phyloP scores from a whole-genome alignment of 2,329 filamentous ascomycete species.

The Dendrostoma leiphaemia region DNA sequence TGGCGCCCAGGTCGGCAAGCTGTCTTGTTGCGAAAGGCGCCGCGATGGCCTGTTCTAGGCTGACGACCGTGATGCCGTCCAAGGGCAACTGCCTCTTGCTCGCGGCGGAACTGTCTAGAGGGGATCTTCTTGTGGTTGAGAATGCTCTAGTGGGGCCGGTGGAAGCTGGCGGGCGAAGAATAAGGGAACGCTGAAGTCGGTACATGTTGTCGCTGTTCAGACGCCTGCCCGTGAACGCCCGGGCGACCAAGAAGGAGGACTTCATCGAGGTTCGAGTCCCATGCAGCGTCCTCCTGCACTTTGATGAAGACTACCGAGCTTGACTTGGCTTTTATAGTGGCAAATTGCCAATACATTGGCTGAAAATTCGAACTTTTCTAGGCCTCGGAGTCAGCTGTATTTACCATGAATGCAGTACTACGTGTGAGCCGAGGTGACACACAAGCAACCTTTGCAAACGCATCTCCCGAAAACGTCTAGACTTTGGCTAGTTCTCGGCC shows the following conservation, averaged over 20 bases:
- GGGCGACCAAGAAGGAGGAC: neutral
- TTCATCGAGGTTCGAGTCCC: neutral
- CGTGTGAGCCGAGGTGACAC: neutral
- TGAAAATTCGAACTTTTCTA: too few relatives aligned
- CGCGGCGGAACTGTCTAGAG: neutral
- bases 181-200: neutral
- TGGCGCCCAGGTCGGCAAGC: conserved; percentile 50
- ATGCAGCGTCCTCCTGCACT: neutral
- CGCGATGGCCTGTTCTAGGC: conserved; percentile 53
- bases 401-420: too few relatives aligned
- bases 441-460: neutral
- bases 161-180: neutral
- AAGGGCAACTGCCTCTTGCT: neutral
- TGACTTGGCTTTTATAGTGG: neutral
- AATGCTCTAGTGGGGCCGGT: neutral
- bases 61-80: conserved; percentile 48
- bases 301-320: neutral
- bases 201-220: neutral
- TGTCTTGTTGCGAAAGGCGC: conserved; percentile 55
- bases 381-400: too few relatives aligned
- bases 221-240: neutral
- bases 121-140: neutral
- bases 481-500: too few relatives aligned
- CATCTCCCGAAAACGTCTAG: neutral
- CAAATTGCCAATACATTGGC: too few relatives aligned